Percentiles rank a stretch among this genome's conserved stretches.
Conservation (phyloP, 768 basidiomycete genomes). For the Psilocybe tampanensis region DNA sequence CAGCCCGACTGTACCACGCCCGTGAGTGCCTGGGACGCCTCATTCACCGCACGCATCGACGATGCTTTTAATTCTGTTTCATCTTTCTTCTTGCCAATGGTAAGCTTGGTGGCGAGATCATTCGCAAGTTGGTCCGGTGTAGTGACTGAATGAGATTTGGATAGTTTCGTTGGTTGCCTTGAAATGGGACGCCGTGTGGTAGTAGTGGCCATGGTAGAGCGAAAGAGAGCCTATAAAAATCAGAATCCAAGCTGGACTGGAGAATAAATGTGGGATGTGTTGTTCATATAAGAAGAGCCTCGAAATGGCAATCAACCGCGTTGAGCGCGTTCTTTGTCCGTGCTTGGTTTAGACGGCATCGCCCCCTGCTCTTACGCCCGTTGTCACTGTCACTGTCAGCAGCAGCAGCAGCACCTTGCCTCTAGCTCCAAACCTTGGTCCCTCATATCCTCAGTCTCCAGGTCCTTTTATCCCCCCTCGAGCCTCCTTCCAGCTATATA, state of each 20-base stretch:
- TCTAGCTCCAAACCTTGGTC: background rate
- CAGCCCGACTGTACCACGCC: conserved; percentile 57
- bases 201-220: conserved; percentile 8
- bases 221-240: background rate
- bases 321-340: background rate
- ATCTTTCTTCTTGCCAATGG: conserved; percentile 22
- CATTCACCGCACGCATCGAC: conserved; percentile 69
- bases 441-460: background rate
- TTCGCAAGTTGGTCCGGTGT: conserved; percentile 15
- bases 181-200: conserved; percentile 4
- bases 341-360: no score
- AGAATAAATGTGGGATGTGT: no score
- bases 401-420: background rate
- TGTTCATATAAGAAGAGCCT: no score
- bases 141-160: conserved; percentile 8
- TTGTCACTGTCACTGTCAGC: no score
- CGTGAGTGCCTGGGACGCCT: conserved; percentile 60
- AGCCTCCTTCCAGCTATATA: conserved; percentile 4
- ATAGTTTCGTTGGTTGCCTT: conserved; percentile 14
- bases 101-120: conserved; percentile 17
- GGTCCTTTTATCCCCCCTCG: background rate
- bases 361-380: no score
- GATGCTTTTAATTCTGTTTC: conserved; percentile 27
- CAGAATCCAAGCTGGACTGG: no score
- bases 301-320: background rate